Base-by-base conservation (phyloP, 2,329 filamentous ascomycete genomes). In the Raffaelea deltoideospora region DNA sequence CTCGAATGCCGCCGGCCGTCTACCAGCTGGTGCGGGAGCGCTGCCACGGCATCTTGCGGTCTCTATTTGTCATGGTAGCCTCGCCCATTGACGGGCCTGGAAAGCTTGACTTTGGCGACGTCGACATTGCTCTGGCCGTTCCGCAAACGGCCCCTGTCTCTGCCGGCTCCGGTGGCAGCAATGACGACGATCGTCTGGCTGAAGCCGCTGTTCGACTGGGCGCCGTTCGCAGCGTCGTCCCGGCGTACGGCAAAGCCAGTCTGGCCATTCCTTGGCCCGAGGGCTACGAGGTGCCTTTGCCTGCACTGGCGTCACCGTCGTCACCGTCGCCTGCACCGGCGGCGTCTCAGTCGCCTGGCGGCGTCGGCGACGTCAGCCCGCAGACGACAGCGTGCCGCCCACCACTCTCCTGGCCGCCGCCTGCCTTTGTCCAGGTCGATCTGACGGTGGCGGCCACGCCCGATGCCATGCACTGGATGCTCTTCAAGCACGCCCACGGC, bases 401-500 rank as follows among this genome's bases (percentile, higher is more conserved):
- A 6, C 14, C 7, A 28, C 27, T 28, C 14, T 10, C 27, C 10
- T 28, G 10, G 13, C 13, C 20, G 21, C 6, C 30, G 21, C 6
- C 30, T 18, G 20, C 17, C 30, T 69, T 64, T 47, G 66, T 83
- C 5, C 83, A 90, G 46, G 61, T 88, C 20, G 83, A 90, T 49
- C 52, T 88, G 1, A 64, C 70, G 22, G 51, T 77, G 19, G 74
- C 65, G 39, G 46, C 48, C 2, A 58, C 53, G 2, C 43, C 56
- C 1, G 49, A 56, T 13, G 47, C 54, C 37, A 64, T 69, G 43
- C 59, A 63, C 22, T 88, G 81, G 80, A 62, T 65, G 27, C 54
- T 72, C 4, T 85, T 86, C 56, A 72, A 72, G 45, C 64, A 78
- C 28, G 68, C 72, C 1, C 82, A 88, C 46, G 78, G 79, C n/a